Evolutionary conservation across 2,329 filamentous ascomycete genomes (phyloP).

Genomic region (Beauveria sp.): DNA sequence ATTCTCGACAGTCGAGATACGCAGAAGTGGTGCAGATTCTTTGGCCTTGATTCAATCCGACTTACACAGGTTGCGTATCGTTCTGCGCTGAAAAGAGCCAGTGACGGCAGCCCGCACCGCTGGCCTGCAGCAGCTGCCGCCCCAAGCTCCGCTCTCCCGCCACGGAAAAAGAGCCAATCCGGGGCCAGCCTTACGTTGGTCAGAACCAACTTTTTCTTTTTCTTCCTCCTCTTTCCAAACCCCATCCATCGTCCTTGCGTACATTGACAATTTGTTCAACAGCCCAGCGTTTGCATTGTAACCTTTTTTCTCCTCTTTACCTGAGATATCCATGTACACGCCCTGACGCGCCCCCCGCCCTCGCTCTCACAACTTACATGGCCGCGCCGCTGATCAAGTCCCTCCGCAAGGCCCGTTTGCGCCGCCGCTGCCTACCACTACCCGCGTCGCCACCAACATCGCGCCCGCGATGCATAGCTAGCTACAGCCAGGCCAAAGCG

Average conservation of each 20-base stretch:
- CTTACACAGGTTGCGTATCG: no score
- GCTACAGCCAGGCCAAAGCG: slow-evolving; percentile 24
- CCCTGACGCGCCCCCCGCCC: background rate
- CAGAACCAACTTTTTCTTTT: background rate
- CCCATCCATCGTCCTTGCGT: background rate
- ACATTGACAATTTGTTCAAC: background rate
- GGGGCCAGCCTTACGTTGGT: background rate
- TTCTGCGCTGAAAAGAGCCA: no score
- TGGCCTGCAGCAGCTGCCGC: no score
- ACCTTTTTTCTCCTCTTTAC: background rate
- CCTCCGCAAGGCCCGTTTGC: slow-evolving; percentile 4
- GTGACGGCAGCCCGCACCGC: no score
- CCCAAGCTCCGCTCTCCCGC: no score
- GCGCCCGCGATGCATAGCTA: slow-evolving; percentile 20
- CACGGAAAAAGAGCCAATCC: slow-evolving; percentile 4
- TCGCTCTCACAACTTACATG: background rate
- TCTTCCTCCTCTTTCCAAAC: background rate
- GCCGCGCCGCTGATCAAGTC: background rate
- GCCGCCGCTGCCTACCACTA: background rate
- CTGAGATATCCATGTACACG: background rate
- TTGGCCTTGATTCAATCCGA: no score
- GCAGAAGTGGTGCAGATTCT: no score
- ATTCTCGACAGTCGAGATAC: no score
- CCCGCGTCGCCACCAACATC: background rate
- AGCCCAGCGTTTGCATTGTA: background rate